Conservation (phyloP, 225 moss, liverwort and hornwort species). For the Polytrichum formosum region DNA sequence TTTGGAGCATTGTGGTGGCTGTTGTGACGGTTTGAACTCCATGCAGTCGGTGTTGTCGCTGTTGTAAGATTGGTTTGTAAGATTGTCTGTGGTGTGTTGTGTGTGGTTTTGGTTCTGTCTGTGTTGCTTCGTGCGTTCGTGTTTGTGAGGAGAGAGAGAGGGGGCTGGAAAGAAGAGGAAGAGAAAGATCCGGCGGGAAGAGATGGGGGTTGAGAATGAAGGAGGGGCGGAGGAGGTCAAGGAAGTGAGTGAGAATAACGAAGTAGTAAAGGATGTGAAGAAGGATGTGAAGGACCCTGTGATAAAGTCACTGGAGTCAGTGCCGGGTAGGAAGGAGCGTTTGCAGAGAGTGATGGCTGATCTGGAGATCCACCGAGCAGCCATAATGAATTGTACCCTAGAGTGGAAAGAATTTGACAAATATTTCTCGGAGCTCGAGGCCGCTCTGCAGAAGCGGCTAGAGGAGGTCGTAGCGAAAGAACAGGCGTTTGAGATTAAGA, state of each 20-base stretch:
- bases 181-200: neutral
- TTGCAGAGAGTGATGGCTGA: conserved; percentile 91
- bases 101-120: neutral
- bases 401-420: conserved; percentile 99
- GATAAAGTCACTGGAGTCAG: conserved; percentile 74
- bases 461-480: conserved; percentile 91
- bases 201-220: neutral
- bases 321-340: conserved; percentile 85
- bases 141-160: neutral
- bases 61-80: no score
- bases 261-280: neutral
- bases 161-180: neutral
- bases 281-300: conserved; percentile 54
- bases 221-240: neutral
- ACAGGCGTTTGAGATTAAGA: conserved; percentile 79
- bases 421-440: conserved; percentile 90
- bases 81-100: no score
- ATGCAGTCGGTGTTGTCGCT: neutral
- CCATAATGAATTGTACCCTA: conserved; percentile 75
- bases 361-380: conserved; percentile 84
- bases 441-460: conserved; percentile 79
- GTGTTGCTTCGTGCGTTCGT: no score
- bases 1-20: conserved; percentile 9
- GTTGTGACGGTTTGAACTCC: neutral
- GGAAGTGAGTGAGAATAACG: conserved; percentile 15